These are phyloP conservation scores for Hibiscus mutabilis DNA, from an alignment of 345 rosid species.

Conservation along the genomic window DNA sequence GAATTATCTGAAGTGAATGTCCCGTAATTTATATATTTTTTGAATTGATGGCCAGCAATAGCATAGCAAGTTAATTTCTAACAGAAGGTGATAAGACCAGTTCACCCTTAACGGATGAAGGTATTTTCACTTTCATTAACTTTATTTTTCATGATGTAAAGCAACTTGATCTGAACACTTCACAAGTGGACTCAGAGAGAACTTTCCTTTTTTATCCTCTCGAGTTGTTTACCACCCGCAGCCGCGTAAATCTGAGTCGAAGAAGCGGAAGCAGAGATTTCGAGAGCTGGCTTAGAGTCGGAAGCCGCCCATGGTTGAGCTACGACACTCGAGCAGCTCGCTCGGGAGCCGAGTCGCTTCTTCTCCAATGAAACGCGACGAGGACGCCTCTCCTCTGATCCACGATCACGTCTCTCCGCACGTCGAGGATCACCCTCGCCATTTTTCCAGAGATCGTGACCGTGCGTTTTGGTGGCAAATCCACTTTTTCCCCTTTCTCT, in stretches of 20 bases:
- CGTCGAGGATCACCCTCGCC: conserved; percentile 53
- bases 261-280: neutral
- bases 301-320: conserved; percentile 87
- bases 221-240: conserved; percentile 12
- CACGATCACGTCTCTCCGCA: conserved; percentile 39
- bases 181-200: conserved; percentile 5
- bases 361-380: conserved; percentile 88
- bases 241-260: neutral
- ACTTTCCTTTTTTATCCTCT: neutral
- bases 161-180: conserved; percentile 7
- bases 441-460: conserved; percentile 68
- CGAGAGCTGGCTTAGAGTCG: conserved; percentile 57
- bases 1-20: too few relatives aligned
- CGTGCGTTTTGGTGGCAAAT: conserved; percentile 58
- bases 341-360: conserved; percentile 73
- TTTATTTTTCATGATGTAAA: neutral
- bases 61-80: too few relatives aligned
- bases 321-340: conserved; percentile 87
- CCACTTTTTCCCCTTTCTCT: conserved; percentile 37
- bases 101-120: neutral
- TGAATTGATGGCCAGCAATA: too few relatives aligned
- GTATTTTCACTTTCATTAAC: neutral
- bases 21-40: too few relatives aligned
- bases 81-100: neutral
- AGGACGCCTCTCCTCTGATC: conserved; percentile 69